Base-by-base conservation (phyloP, 2,329 filamentous ascomycete species). In the Fusarium nelsonii region DNA sequence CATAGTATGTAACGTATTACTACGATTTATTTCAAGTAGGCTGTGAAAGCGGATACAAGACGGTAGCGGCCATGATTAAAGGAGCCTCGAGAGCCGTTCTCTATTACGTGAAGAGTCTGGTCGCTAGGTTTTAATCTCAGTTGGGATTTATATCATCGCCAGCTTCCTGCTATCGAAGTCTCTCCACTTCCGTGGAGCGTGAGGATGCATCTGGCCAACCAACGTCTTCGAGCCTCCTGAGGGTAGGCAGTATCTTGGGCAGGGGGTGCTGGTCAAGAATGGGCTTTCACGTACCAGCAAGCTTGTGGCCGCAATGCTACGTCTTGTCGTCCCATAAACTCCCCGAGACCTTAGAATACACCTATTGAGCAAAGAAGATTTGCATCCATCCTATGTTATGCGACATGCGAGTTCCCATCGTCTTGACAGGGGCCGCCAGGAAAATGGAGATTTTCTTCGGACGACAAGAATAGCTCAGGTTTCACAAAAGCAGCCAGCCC, bases 251-350 rank as follows among this genome's bases (percentile, higher is more conserved):
- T 45, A 30, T 43, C 26, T 37, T n/a, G 41, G 44, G 20, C 49
- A 23, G 34, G 8, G 45, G 20, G 32, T 33, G 37, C 23, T 39
- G 26, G 37, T 36, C 28, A 53, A 54, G 44, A 46, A 30, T 33
- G 18, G 16, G 16, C n/a, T 32, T 45, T 11, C 14, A 50, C 23
- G 33, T 30, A 30, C 46, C 30, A 44, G 39, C 52, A 30, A 53
- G 9, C 32, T 40, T 44, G 14, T 18, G 34, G 40, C 23, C 20
- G 33, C 23, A 28, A 45, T 57, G 51, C 55, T 44, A 59, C 56
- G 43, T 62, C 43, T 61, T 54, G 51, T 57, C 65, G 28, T 69
- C 51, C 34, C 39, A 50, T 57, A 49, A 52, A 56, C 60, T 45
- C 60, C 52, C 40, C n/a, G 26, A 28, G 50, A 34, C 51, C 39